Conservation (phyloP, 2,329 filamentous ascomycete species). For the Calonectria naviculata region DNA sequence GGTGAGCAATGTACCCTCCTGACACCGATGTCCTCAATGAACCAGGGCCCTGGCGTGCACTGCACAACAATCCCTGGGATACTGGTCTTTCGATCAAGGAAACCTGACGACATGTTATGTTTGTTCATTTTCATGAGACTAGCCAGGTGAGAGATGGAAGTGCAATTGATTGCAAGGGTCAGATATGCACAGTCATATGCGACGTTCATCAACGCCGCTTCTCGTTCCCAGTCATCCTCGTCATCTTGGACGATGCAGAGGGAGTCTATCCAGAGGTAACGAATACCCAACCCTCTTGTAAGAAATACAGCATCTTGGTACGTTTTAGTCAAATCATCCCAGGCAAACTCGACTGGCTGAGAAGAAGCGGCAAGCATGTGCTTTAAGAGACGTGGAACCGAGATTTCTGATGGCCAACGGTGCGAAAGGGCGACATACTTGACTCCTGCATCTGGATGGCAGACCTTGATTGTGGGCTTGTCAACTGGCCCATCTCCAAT, state of each 20-base stretch:
- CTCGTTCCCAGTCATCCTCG: neutral
- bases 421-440: neutral
- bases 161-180: neutral
- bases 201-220: neutral
- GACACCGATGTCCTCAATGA: neutral
- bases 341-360: neutral
- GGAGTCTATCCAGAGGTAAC: conserved; percentile 1
- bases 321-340: neutral
- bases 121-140: neutral
- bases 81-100: neutral
- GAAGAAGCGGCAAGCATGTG: neutral
- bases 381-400: neutral
- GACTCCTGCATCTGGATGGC: neutral
- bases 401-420: neutral
- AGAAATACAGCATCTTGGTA: neutral
- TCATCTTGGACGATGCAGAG: neutral
- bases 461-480: neutral
- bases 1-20: neutral
- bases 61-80: neutral
- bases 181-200: neutral
- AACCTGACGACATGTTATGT: neutral
- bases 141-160: neutral
- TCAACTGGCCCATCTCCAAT: neutral
- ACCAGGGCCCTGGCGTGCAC: neutral
- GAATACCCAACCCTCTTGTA: neutral